These are phyloP conservation scores for Coccomyxa sp. DNA, from an alignment of 139 green algal species.

Conservation along the genomic window DNA sequence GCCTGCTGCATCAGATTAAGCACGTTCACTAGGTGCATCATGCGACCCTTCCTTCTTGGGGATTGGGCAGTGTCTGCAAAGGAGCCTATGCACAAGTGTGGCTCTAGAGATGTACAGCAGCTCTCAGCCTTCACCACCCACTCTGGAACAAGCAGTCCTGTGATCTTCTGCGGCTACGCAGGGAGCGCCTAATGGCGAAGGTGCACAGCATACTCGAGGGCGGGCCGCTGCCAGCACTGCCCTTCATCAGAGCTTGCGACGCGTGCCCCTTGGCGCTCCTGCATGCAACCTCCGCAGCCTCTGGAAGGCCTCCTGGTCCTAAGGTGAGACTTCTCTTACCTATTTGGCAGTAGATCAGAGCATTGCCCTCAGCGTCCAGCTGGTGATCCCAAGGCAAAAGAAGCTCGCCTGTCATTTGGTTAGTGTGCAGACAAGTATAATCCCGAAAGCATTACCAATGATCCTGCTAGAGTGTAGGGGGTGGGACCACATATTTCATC, in stretches of 20 bases:
- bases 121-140: background rate
- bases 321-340: background rate
- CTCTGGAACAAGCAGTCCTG: background rate
- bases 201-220: slow-evolving; percentile 60
- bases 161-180: slow-evolving; percentile 11
- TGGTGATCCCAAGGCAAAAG: background rate
- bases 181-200: slow-evolving; percentile 37
- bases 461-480: background rate
- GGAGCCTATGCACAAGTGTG: background rate
- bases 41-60: background rate
- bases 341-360: background rate
- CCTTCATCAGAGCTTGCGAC: slow-evolving; percentile 68
- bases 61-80: background rate
- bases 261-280: slow-evolving; percentile 66
- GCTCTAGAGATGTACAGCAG: background rate
- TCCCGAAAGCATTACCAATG: background rate
- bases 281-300: slow-evolving; percentile 3
- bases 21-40: background rate
- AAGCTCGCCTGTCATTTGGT: background rate
- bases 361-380: background rate
- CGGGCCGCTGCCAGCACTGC: slow-evolving; percentile 72
- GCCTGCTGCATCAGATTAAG: slow-evolving; percentile 9
- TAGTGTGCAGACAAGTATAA: background rate
- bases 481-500: background rate
- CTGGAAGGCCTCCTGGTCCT: background rate